Percentiles rank a stretch among this genome's conserved stretches.
Conservation (phyloP, 352 stramenopile species). For the Poterioochromonas sp. region DNA sequence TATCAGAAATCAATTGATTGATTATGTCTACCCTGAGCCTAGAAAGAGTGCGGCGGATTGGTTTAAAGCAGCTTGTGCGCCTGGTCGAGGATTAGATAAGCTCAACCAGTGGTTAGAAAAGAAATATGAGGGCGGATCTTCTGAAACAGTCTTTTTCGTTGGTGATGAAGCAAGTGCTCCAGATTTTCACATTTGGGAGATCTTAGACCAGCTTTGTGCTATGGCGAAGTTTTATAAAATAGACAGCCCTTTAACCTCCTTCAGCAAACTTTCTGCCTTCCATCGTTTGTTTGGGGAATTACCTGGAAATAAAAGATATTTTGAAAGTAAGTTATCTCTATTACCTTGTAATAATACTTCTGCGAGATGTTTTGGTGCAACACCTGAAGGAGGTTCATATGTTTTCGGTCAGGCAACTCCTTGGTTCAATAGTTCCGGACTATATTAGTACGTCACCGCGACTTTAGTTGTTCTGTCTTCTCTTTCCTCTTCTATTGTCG, state of each 20-base stretch:
- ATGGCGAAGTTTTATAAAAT: slow-evolving; percentile 1
- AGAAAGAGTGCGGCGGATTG: background rate
- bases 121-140: background rate
- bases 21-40: slow-evolving; percentile 36
- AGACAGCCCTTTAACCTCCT: background rate
- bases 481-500: no score
- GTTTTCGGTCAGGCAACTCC: no score
- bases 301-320: slow-evolving; percentile 2
- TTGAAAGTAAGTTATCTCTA: background rate
- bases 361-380: background rate
- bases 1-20: slow-evolving; percentile 40
- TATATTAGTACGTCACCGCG: no score
- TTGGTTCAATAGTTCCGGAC: no score
- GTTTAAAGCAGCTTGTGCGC: background rate
- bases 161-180: slow-evolving; percentile 36
- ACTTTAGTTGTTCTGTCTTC: no score
- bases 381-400: no score
- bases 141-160: slow-evolving; percentile 35
- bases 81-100: background rate
- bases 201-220: slow-evolving; percentile 40
- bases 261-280: background rate
- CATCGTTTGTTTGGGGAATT: background rate
- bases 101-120: background rate
- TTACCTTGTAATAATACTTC: slow-evolving; percentile 7
- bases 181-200: slow-evolving; percentile 46